Evolutionary conservation across 2,329 filamentous ascomycete species (phyloP), one percentile per base, ranked within the genome.

Genomic region (Colletotrichum karsti): DNA sequence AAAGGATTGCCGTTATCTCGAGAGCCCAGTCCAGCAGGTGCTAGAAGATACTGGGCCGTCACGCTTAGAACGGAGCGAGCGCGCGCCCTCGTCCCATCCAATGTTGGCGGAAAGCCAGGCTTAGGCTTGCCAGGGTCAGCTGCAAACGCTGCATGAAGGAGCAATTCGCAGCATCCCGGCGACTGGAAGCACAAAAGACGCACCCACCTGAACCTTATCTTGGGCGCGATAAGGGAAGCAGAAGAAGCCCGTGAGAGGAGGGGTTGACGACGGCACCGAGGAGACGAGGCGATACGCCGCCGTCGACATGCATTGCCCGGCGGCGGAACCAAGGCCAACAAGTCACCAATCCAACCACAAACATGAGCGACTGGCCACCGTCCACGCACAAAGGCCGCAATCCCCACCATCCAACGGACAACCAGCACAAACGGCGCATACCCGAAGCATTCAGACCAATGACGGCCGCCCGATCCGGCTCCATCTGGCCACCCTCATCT

Each of bases 401-500:
- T 33, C 60, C 46, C 64, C 64, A 64, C 59, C 51, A 18, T 22
- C 37, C 56, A 44, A 41, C 57, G 33, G 57, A 20, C 57, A n/a
- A 30, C 42, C 53, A 60, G 42, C 57, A 60, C 57, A 60, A 60
- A 60, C 57, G 44, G 66, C 62, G 64, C 66, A 67, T 50, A 63
- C 63, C 44, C 46, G 56, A 59, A 9, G 6, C 46, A 15, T 35
- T 12, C 41, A 41, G 24, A 41, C 63, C 62, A 69, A 66, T 69
- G 46, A 60, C 54, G 64, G 20, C 53, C 28, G 33, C 60, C 54
- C 64, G 60, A 64, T 67, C 53, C 60, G 53, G 60, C 46, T 58
- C 64, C 64, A 59, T 67, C 64, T 67, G 59, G 64, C 64, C 64
- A 64, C 64, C 60, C 64, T 67, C 64, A 64, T 67, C 64, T 64